Evolutionary conservation across 257 asterid genomes (phyloP), one percentile per base, ranked within the genome.

Genomic region (Paraleonurus japonicus): DNA sequence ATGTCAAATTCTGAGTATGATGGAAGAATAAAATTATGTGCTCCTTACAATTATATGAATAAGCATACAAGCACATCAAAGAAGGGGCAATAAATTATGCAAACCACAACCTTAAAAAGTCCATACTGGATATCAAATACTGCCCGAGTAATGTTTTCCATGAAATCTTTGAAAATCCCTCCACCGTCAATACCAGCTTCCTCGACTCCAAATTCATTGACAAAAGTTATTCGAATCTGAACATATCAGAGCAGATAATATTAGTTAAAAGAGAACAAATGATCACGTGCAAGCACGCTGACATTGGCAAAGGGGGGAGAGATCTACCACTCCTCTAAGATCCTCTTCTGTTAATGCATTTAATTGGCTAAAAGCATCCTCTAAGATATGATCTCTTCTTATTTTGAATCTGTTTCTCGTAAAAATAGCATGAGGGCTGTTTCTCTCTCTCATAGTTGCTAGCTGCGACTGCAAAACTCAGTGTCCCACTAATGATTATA

Each of bases 181-280:
- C 99, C 99, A 80, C 99, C 99, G 22, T 95, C 99, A 59, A 95
- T 89, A 80, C 99, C 99, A 65, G 98, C 96, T 86, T 95, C 99
- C 89, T 95, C 99, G 13, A 80, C 98, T 78, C 99, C 99, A 82
- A 92, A 85, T 80, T 92, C 99, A 81, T 95, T 92, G 71, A 89
- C 81, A 75, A 92, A 95, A 41, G 92, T 81, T 45, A 95, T 80
- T 43, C 98, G 99, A 69, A 95, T 95, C 99, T 95, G 87, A 62
- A 75, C 62, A 73, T 54, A 70, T 71, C 61, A 73, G 76, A 73
- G 39, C 37, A 74, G 53, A 65, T 47, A 45, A 62, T 11, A 39
- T 78, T 53, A 64, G 71, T 47, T 12, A 70, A 70, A 8, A 62
- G 35, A 39, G 43, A 13, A 68, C 33, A 10, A 65, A 26, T 51